Evolutionary conservation across 495 filamentous ascomycete genomes (phyloP).

Genomic region (Cryomyces minteri): DNA sequence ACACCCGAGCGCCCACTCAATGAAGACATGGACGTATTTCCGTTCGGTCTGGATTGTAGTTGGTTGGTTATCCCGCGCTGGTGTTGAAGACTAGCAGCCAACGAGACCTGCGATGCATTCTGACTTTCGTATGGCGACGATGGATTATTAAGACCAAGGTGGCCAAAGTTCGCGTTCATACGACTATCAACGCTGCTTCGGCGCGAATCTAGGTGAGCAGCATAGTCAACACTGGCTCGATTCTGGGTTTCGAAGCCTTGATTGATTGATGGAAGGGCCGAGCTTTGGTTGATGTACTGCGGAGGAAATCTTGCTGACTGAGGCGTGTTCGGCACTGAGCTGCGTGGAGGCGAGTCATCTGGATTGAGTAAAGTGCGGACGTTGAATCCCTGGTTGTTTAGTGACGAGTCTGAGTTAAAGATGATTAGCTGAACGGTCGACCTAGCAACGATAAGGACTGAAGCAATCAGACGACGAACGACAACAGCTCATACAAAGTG

Average conservation of each 20-base stretch:
- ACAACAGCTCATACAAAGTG: no score
- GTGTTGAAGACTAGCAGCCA: conserved; percentile 20
- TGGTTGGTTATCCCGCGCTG: conserved; percentile 14
- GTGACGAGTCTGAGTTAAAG: conserved; percentile 16
- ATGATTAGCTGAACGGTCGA: not conserved
- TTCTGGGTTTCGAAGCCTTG: conserved; percentile 15
- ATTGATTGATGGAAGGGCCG: conserved; percentile 17
- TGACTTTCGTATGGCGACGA: conserved; percentile 23
- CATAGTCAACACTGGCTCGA: conserved; percentile 13
- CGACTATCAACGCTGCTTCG: conserved; percentile 26
- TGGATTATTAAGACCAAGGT: conserved; percentile 17
- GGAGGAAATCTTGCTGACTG: conserved; percentile 15
- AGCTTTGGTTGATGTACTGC: conserved; percentile 4
- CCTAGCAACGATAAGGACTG: no score
- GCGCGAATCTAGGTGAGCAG: conserved; percentile 17
- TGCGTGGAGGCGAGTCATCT: conserved; percentile 19
- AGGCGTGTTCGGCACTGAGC: conserved; percentile 19
- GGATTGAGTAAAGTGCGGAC: conserved; percentile 22
- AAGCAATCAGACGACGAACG: no score
- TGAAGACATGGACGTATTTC: conserved; percentile 16
- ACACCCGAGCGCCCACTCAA: conserved; percentile 7
- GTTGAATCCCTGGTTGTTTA: conserved; percentile 17
- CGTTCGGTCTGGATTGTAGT: conserved; percentile 15
- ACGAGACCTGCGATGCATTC: conserved; percentile 21
- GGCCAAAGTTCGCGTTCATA: conserved; percentile 18